Percentiles rank a stretch among this genome's conserved stretches.
Evolutionary conservation across 169 alveolate genomes (phyloP).

Genomic region (Eimeria sp.): DNA sequence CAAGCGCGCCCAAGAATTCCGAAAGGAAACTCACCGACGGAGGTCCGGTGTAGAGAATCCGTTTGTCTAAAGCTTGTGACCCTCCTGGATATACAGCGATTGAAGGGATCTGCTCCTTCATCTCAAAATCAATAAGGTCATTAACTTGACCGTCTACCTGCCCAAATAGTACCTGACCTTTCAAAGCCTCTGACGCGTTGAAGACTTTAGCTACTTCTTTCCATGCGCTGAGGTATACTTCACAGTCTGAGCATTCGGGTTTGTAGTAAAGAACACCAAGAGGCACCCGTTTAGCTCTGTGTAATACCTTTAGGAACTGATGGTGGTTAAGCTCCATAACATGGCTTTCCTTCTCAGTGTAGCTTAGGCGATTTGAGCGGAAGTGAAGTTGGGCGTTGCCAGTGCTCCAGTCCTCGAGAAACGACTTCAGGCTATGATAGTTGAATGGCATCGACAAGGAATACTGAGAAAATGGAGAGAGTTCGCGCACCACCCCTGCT

Average conservation of each 20-base stretch:
- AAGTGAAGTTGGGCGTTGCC: constrained; percentile 21
- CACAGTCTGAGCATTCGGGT: constrained; percentile 26
- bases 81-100: constrained; percentile 40
- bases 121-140: constrained; percentile 24
- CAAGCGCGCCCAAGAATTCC: neutral
- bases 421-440: constrained; percentile 7
- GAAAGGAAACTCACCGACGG: neutral
- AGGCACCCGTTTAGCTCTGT: neutral
- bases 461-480: constrained; percentile 34
- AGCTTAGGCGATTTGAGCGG: constrained; percentile 23
- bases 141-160: neutral
- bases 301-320: constrained; percentile 1
- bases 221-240: constrained; percentile 18
- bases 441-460: constrained; percentile 42
- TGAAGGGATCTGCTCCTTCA: neutral
- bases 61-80: constrained; percentile 7
- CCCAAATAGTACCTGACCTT: constrained; percentile 4
- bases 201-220: constrained; percentile 12
- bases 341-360: neutral
- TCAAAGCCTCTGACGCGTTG: neutral
- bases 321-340: constrained; percentile 28
- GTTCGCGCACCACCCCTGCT: constrained; percentile 3
- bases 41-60: constrained; percentile 31
- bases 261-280: constrained; percentile 46
- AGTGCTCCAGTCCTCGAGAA: neutral